phyloP scores from a whole-genome alignment of 2,329 filamentous ascomycete genomes.

The Fusarium kyushuense region DNA sequence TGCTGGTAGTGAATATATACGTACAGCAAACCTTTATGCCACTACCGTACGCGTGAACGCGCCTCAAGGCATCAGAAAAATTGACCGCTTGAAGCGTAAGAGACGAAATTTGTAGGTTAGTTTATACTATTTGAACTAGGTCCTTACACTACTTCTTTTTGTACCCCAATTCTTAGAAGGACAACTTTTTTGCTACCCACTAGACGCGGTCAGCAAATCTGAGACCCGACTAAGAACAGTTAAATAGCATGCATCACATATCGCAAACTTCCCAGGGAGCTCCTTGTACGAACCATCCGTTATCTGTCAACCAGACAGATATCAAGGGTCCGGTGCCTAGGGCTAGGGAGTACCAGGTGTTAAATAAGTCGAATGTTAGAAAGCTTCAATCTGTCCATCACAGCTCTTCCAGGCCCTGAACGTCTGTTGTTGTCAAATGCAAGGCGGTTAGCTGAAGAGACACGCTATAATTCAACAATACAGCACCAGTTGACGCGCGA shows the following conservation, averaged over 20 bases:
- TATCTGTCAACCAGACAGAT: conserved; percentile 4
- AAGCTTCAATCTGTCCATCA: background rate
- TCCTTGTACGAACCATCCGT: conserved; percentile 20
- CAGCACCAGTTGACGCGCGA: conserved; percentile 31
- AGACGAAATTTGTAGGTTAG: too few species aligned
- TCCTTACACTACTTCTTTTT: too few species aligned
- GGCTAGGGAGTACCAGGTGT: background rate
- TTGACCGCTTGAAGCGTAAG: too few species aligned
- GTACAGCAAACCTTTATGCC: conserved; percentile 13
- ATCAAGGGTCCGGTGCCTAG: conserved; percentile 1
- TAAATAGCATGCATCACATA: conserved; percentile 22
- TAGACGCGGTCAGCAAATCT: conserved; percentile 13
- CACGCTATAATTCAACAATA: conserved; percentile 20
- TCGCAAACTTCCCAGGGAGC: conserved; percentile 13
- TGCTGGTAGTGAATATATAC: conserved; percentile 15
- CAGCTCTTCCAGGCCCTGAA: background rate
- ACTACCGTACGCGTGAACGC: conserved; percentile 11
- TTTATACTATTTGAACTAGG: too few species aligned
- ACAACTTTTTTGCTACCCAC: too few species aligned
- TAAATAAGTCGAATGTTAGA: background rate
- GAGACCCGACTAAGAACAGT: conserved; percentile 7
- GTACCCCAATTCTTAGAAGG: too few species aligned
- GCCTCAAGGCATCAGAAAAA: too few species aligned
- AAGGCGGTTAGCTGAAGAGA: conserved; percentile 12
- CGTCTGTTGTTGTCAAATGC: conserved; percentile 2